Evolutionary conservation across 345 rosid genomes (phyloP).

Genomic region (Eucalyptus regnans): DNA sequence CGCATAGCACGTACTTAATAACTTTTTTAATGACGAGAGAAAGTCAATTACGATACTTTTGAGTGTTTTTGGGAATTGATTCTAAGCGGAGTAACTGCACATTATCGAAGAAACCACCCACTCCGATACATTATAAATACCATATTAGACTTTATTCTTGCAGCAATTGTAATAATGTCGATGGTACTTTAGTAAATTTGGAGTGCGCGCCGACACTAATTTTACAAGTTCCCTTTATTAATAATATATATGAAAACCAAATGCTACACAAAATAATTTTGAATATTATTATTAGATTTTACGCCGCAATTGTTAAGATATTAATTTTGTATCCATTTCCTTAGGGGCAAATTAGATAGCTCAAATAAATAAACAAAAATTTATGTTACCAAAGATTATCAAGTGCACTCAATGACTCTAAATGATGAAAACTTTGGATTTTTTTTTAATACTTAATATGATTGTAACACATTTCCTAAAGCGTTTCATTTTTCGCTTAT

Average conservation of each 20-base stretch:
- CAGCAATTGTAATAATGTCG: not conserved
- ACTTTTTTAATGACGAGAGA: not conserved
- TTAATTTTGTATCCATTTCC: not conserved
- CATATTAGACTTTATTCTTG: not conserved
- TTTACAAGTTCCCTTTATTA: not conserved
- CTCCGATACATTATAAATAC: not conserved
- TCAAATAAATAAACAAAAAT: not conserved
- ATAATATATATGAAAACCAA: not conserved
- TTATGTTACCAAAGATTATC: not conserved
- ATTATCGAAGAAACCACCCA: not conserved
- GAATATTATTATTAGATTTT: not conserved
- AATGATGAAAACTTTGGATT: not conserved
- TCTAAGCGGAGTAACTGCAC: not conserved
- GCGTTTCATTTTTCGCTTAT: not conserved
- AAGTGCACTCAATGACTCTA: not conserved
- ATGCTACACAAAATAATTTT: not conserved
- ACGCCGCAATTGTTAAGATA: not conserved
- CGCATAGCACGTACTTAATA: not conserved
- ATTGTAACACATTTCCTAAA: not conserved
- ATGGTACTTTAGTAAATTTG: not conserved
- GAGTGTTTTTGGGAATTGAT: not conserved
- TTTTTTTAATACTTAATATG: too few relatives aligned
- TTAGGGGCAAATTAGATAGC: not conserved
- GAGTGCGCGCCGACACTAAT: not conserved
- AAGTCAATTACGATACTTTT: not conserved